Conservation (phyloP, 129 eudicot species). For the Cynara cardunculus region DNA sequence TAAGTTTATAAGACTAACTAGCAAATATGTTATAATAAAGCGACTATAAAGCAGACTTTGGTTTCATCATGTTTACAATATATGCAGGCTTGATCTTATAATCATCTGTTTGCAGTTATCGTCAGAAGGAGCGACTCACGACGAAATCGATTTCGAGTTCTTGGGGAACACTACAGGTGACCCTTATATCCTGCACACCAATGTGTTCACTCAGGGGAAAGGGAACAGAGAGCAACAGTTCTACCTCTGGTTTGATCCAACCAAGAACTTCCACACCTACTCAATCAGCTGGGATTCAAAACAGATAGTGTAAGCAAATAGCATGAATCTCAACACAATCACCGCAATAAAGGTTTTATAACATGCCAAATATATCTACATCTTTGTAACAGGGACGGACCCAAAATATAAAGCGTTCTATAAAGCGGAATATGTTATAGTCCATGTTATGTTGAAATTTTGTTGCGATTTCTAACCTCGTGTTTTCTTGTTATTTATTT, state of each 20-base stretch:
- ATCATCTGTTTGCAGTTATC: conserved; percentile 52
- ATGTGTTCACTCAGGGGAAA: conserved; percentile 66
- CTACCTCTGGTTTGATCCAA: conserved; percentile 84
- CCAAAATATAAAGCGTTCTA: neutral
- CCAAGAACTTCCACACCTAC: conserved; percentile 81
- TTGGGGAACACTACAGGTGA: conserved; percentile 61
- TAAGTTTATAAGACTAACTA: too few species aligned
- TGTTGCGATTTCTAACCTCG: neutral
- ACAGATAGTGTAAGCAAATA: conserved; percentile 61
- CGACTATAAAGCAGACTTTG: too few species aligned
- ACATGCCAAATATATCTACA: neutral
- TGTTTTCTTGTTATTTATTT: neutral
- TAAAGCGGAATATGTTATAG: neutral
- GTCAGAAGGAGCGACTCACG: conserved; percentile 70
- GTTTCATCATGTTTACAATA: too few species aligned
- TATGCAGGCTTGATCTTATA: neutral
- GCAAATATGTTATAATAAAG: neutral
- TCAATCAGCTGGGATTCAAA: conserved; percentile 66
- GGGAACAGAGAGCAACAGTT: conserved; percentile 80
- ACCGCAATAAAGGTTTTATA: too few species aligned
- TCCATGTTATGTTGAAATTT: neutral
- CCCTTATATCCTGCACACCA: conserved; percentile 78
- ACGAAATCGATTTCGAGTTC: conserved; percentile 87
- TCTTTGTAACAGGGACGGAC: neutral
- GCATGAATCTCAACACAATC: neutral